Conservation (phyloP, 176 grass and related monocot genomes). For the Pontederia paniculata region DNA sequence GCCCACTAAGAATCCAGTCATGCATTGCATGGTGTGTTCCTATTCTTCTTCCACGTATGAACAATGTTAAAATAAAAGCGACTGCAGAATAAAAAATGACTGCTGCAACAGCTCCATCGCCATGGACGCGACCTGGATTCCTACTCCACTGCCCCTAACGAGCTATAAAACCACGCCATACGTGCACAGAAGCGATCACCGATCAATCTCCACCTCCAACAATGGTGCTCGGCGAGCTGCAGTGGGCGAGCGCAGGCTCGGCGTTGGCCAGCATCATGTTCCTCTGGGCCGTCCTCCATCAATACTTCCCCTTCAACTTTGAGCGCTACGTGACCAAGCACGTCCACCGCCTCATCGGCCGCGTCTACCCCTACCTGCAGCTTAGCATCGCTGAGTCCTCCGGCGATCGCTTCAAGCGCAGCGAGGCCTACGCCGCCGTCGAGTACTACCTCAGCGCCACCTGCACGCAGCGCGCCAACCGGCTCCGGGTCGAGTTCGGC, state of each 20-base stretch:
- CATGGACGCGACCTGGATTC: too few relatives aligned
- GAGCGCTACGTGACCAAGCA: not conserved
- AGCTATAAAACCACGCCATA: too few relatives aligned
- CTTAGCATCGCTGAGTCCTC: slow-evolving; percentile 8
- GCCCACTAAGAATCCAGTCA: too few relatives aligned
- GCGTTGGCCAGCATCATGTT: slow-evolving; percentile 35
- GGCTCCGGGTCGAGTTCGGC: slow-evolving; percentile 8
- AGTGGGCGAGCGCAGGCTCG: slow-evolving; percentile 23
- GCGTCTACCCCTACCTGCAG: not conserved
- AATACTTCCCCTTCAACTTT: not conserved
- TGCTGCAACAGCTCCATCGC: too few relatives aligned
- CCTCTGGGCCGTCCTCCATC: slow-evolving; percentile 27
- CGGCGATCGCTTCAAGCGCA: slow-evolving; percentile 1
- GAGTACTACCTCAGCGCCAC: slow-evolving; percentile 7
- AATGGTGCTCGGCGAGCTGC: not conserved
- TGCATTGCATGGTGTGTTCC: too few relatives aligned
- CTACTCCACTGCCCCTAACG: too few relatives aligned
- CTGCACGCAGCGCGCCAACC: slow-evolving; percentile 6
- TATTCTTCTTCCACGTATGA: too few relatives aligned
- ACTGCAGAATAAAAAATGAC: too few relatives aligned
- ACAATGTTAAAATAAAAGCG: too few relatives aligned
- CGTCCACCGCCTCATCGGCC: not conserved
- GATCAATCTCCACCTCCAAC: not conserved
- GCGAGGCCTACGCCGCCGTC: slow-evolving; percentile 16
- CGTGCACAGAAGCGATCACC: too few relatives aligned